phyloP scores from a whole-genome alignment of 2,329 filamentous ascomycete species.

The Calonectria hongkongensis region DNA sequence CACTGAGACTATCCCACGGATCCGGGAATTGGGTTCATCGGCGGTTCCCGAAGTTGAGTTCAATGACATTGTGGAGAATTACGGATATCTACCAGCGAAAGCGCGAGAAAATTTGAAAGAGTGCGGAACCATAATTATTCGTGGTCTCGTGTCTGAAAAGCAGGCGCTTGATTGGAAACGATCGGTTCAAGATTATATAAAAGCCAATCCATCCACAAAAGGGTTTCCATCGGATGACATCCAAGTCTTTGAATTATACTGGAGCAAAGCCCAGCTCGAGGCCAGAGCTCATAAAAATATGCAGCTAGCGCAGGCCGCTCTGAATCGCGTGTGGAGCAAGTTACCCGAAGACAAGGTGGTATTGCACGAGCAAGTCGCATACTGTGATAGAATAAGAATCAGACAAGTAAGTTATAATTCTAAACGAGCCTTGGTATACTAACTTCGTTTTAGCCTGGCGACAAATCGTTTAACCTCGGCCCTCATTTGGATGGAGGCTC shows the following conservation, averaged over 20 bases:
- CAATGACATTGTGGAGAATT: neutral
- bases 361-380: conserved; percentile 12
- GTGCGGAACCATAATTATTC: conserved; percentile 6
- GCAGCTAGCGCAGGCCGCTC: neutral
- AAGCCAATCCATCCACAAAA: conserved; percentile 18
- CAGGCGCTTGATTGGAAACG: conserved; percentile 14
- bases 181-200: neutral
- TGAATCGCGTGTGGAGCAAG: conserved; percentile 19
- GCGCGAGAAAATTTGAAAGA: neutral
- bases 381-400: conserved; percentile 14
- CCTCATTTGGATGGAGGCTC: conserved; percentile 22
- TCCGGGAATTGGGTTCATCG: neutral
- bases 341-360: neutral
- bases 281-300: conserved; percentile 14
- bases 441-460: neutral
- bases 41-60: conserved; percentile 19
- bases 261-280: conserved; percentile 25
- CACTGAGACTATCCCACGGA: neutral
- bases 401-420: neutral
- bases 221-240: neutral
- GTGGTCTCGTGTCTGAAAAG: conserved; percentile 12
- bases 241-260: conserved; percentile 12
- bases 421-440: neutral
- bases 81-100: neutral
- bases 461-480: conserved; percentile 14